Evolutionary conservation across 2,329 filamentous ascomycete species (phyloP).

Genomic region (Nigrospora sphaerica): DNA sequence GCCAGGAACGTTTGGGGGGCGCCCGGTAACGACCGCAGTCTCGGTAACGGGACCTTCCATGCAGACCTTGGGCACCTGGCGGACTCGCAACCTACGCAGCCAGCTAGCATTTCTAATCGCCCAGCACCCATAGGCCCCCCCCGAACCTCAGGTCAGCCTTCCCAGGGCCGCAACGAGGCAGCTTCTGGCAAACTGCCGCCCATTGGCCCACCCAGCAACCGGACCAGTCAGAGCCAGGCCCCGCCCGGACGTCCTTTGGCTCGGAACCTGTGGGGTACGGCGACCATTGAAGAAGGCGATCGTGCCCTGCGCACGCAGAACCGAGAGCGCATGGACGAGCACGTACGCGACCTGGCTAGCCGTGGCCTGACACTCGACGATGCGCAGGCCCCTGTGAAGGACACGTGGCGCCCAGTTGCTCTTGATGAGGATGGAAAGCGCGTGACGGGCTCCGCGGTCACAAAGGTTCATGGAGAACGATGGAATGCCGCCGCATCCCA

Average conservation of each 20-base stretch:
- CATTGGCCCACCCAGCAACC: constrained; percentile 18
- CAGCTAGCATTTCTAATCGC: constrained; percentile 23
- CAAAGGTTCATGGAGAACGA: constrained; percentile 6
- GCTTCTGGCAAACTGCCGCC: constrained; percentile 16
- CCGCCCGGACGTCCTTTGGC: neutral
- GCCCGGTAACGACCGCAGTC: constrained; percentile 61
- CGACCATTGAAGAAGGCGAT: constrained; percentile 28
- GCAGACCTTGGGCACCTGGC: constrained; percentile 48
- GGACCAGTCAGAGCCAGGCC: constrained; percentile 3
- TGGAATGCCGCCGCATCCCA: neutral
- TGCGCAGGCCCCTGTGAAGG: constrained; percentile 40
- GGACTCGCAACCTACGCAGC: constrained; percentile 27
- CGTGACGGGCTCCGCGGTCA: constrained; percentile 16
- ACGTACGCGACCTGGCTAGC: constrained; percentile 35
- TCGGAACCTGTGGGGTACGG: constrained; percentile 16
- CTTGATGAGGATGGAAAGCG: constrained; percentile 28
- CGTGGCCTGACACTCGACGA: constrained; percentile 37
- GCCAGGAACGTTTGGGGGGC: constrained; percentile 67
- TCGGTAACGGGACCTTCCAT: constrained; percentile 73
- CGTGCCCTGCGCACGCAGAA: constrained; percentile 32
- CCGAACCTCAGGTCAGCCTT: constrained; percentile 12
- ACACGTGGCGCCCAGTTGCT: constrained; percentile 43
- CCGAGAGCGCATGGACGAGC: constrained; percentile 30
- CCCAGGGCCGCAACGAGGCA: constrained; percentile 9
- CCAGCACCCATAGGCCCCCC: constrained; percentile 39